Evolutionary conservation across 495 filamentous ascomycete species (phyloP), one percentile per base, ranked within the genome.

Genomic region (Zalerion maritima): DNA sequence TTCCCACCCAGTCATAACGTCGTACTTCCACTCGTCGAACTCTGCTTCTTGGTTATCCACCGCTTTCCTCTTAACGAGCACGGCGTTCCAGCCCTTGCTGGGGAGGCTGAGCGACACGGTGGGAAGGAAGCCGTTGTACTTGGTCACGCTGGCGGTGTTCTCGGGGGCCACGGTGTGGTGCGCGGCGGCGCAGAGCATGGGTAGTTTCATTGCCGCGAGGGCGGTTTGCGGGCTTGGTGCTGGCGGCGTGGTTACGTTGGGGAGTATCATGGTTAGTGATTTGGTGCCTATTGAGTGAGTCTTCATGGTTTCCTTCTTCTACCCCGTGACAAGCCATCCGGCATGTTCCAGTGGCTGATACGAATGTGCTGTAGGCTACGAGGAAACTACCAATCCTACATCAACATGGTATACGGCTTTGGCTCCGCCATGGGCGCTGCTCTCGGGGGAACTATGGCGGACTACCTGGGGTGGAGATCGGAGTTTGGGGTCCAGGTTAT

Each of bases 21-120:
- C 77, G 1, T 69, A 81, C 42, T 85, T 87, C 46, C 57, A 74
- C 29, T 65, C 73, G 28, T 75, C 76, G 9, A 83, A 85, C 42
- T 60, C 66, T 11, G 79, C 79, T 5, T 83, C 78, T 6, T 87
- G 81, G 81, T 58, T 87, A 3, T 82, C 79, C 13, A 84, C 79
- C 0, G 71, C 78, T 0, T 87, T 85, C 31, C 43, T 84, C 6
- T 55, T 87, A n/a, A 84, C 78, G 0, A 75, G 71, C 10, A 83
- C 78, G 3, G 67, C 71, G 18, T 76, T 83, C 41, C 69, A 82
- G 43, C 79, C 80, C 0, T 53, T 87, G 2, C 72, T 78, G 32
- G 79, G 76, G 10, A 60, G 79, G 4, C 45, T 83, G 5, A 81
- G 76, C 2, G 80, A 85, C 48, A 71, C 73, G 1, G 49, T 83